Conservation (phyloP, 2,329 filamentous ascomycete genomes). For the Pseudocercospora cruenta region DNA sequence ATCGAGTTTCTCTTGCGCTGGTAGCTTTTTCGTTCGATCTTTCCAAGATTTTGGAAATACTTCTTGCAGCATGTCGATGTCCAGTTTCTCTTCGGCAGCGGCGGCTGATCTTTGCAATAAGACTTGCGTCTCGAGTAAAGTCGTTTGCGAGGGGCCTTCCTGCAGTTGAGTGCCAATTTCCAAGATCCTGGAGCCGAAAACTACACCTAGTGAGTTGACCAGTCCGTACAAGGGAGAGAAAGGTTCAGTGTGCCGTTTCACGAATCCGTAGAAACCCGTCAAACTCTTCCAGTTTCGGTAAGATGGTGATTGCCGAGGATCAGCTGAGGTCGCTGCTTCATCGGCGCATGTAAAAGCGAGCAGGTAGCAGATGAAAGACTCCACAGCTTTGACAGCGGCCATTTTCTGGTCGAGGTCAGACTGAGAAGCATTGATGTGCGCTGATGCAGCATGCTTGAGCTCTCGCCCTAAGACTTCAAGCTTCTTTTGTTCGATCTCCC, state of each 20-base stretch:
- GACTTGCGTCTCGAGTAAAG: slow-evolving; percentile 23
- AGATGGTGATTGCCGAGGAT: slow-evolving; percentile 31
- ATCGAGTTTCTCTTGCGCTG: slow-evolving; percentile 37
- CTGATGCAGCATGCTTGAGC: slow-evolving; percentile 51
- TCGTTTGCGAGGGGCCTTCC: slow-evolving; percentile 14
- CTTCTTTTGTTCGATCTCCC: slow-evolving; percentile 45
- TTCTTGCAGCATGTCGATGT: slow-evolving; percentile 42
- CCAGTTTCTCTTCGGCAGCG: slow-evolving; percentile 32
- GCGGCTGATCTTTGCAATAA: slow-evolving; percentile 25
- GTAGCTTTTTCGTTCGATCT: slow-evolving; percentile 33
- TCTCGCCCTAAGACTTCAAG: slow-evolving; percentile 48
- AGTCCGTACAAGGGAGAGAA: slow-evolving; percentile 46
- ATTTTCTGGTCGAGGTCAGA: slow-evolving; percentile 25
- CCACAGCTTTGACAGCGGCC: slow-evolving; percentile 48
- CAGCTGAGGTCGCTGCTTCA: slow-evolving; percentile 28
- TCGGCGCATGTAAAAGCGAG: slow-evolving; percentile 40
- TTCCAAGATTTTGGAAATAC: slow-evolving; percentile 46
- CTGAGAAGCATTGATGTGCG: slow-evolving; percentile 32
- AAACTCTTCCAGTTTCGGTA: slow-evolving; percentile 34
- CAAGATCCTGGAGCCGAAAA: slow-evolving; percentile 45
- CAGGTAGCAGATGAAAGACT: slow-evolving; percentile 48
- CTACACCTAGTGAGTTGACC: slow-evolving; percentile 44
- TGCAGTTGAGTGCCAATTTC: slow-evolving; percentile 21
- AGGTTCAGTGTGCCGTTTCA: slow-evolving; percentile 30
- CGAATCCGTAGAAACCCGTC: slow-evolving; percentile 34